Percentiles rank a stretch among this genome's conserved stretches.
These are phyloP conservation scores for Marasmius oreades DNA, from an alignment of 1,284 basidiomycete species.

Conservation along the genomic window DNA sequence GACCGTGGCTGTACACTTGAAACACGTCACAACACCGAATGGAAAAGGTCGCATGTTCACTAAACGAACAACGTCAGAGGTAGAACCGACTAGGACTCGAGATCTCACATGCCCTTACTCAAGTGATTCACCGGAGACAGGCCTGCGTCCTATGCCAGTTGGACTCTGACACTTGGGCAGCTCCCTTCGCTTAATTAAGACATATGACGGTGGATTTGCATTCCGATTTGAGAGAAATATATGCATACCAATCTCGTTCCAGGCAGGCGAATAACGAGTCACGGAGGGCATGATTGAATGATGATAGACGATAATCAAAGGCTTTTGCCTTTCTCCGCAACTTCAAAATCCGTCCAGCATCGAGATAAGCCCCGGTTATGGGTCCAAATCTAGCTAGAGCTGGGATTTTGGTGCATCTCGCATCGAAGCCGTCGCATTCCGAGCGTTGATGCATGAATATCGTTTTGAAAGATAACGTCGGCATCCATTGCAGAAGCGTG, in stretches of 20 bases:
- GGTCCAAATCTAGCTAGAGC: background rate
- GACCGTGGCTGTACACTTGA: conserved; percentile 8
- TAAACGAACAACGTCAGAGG: conserved; percentile 12
- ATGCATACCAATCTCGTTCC: background rate
- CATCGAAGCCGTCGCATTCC: background rate
- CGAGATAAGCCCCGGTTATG: background rate
- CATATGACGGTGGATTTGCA: conserved; percentile 1
- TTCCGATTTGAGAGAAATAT: background rate
- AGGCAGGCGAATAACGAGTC: background rate
- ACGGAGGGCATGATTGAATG: background rate
- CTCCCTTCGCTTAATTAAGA: background rate
- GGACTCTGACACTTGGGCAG: conserved; percentile 7
- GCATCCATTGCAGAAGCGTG: background rate
- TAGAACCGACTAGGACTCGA: conserved; percentile 9
- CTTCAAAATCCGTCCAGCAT: background rate
- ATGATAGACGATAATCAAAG: background rate
- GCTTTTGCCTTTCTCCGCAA: background rate
- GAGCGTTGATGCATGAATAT: background rate
- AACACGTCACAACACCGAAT: conserved; percentile 8
- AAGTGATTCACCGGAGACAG: conserved; percentile 1
- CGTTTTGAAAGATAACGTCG: background rate
- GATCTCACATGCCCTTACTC: conserved; percentile 4
- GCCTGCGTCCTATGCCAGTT: conserved; percentile 4
- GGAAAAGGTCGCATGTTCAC: conserved; percentile 8
- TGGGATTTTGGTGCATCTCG: background rate